Conservation (phyloP, 495 filamentous ascomycete genomes). For the Podospora anserina region DNA sequence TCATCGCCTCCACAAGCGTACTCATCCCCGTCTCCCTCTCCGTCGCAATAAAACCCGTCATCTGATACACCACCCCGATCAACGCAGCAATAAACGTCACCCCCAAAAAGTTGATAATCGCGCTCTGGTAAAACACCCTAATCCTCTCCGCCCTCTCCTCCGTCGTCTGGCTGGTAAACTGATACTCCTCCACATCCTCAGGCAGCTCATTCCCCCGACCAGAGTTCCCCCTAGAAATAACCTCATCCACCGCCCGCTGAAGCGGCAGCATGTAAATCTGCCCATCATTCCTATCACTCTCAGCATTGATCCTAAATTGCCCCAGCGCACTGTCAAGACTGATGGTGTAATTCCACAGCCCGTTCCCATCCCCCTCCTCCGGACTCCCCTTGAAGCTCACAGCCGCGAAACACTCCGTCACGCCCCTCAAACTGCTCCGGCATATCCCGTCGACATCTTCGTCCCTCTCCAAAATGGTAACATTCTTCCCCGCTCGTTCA, state of each 20-base stretch:
- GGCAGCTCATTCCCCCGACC: conserved; percentile 35
- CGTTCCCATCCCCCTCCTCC: conserved; percentile 56
- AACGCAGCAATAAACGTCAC: conserved; percentile 66
- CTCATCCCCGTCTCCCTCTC: conserved; percentile 79
- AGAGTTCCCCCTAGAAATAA: conserved; percentile 50
- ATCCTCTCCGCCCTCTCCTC: conserved; percentile 61
- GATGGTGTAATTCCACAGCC: conserved; percentile 83
- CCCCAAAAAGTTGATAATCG: conserved; percentile 63
- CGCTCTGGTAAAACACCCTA: conserved; percentile 61
- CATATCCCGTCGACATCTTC: conserved; percentile 59
- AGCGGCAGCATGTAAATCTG: conserved; percentile 74
- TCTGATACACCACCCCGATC: conserved; percentile 70
- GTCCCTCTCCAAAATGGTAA: conserved; percentile 51
- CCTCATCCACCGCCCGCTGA: conserved; percentile 69
- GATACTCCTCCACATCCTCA: conserved; percentile 57
- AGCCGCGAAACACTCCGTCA: conserved; percentile 70
- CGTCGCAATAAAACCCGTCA: conserved; percentile 70
- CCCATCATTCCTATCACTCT: conserved; percentile 59
- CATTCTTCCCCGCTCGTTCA: conserved; percentile 50
- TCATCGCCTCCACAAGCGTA: conserved; percentile 77
- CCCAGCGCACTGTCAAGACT: conserved; percentile 65
- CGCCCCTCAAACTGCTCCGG: conserved; percentile 63
- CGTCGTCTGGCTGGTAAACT: conserved; percentile 65
- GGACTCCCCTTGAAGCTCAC: conserved; percentile 72
- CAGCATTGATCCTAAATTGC: conserved; percentile 53